Base-by-base conservation (phyloP, 805 yeast species). In the Schwanniomyces yamadae region DNA sequence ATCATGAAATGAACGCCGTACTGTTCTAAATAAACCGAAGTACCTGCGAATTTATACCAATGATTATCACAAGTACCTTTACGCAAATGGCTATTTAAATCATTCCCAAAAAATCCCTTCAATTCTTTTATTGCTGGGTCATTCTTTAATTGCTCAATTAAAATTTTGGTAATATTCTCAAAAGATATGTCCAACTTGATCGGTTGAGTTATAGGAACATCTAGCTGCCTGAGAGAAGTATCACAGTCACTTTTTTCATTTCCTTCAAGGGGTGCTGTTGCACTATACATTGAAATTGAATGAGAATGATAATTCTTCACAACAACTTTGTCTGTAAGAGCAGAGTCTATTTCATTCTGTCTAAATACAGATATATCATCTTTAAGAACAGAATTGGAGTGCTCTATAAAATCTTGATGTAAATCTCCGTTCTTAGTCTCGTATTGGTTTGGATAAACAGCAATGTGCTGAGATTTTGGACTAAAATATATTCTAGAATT, bases 31-130 rank as follows among this genome's bases (percentile, higher is more conserved):
- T 57, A 61, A 2, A 58, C 61, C 2, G 60, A 50, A 7, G 66
- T 50, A 1, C 67, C 67, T 3, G 56, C 59, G 36, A 61, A 53
- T 28, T 57, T 49, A 31, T 47, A 51, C 69, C 69, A 63, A 34
- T 56, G 50, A 15, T 49, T 40, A 9, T 48, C 44, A 9, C 40
- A 24, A 1, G 34, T 31, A 5, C 35, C 23, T 9, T 33, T 23
- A 21, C 36, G 23, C 6, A 47, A 20, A 12, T 43, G 45, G 8
- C 38, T 33, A 3, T 39, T 36, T 16, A 46, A 23, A 22, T 42
- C 42, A 16, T 24, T 28, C 16, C 17, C 28, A 31, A 37, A 37
- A 25, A 37, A 32, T 4, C n/a, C 27, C 21, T 16, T 12, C 17
- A 37, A 16, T 24, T 37, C 41, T 19, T 23, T 17, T n/a, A 41